Evolutionary conservation across 345 rosid genomes (phyloP).

Genomic region (Raphanus raphanistrum): DNA sequence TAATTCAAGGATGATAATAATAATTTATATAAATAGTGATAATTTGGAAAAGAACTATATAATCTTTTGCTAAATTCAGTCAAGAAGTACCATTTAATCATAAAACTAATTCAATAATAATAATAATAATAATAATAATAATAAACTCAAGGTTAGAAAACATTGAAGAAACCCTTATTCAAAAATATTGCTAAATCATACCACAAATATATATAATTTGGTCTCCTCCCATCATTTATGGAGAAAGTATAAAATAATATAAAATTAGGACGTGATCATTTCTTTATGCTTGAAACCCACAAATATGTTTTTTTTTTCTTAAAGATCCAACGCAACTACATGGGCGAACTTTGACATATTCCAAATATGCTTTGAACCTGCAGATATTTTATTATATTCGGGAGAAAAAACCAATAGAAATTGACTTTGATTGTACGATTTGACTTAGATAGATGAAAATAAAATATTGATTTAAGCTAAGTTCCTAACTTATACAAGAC

Average conservation of each 20-base stretch:
- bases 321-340: slow-evolving; percentile 16
- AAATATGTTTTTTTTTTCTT: background rate
- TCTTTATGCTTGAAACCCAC: background rate
- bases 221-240: background rate
- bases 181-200: background rate
- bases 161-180: background rate
- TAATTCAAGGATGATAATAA: too few species aligned
- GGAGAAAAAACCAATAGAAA: background rate
- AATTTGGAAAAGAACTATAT: background rate
- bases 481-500: background rate
- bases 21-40: background rate
- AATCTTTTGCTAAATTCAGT: background rate
- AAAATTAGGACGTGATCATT: background rate
- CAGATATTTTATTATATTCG: background rate
- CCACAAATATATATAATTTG: background rate
- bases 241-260: background rate
- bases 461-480: slow-evolving; percentile 2
- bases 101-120: background rate
- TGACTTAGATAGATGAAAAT: background rate
- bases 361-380: slow-evolving; percentile 14
- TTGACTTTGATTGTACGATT: slow-evolving; percentile 5
- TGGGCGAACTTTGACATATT: slow-evolving; percentile 22
- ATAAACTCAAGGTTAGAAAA: background rate
- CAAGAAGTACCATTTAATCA: background rate
- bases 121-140: background rate